Evolutionary conservation across 2,329 filamentous ascomycete genomes (phyloP).

Genomic region (Paecilomyces formosus): DNA sequence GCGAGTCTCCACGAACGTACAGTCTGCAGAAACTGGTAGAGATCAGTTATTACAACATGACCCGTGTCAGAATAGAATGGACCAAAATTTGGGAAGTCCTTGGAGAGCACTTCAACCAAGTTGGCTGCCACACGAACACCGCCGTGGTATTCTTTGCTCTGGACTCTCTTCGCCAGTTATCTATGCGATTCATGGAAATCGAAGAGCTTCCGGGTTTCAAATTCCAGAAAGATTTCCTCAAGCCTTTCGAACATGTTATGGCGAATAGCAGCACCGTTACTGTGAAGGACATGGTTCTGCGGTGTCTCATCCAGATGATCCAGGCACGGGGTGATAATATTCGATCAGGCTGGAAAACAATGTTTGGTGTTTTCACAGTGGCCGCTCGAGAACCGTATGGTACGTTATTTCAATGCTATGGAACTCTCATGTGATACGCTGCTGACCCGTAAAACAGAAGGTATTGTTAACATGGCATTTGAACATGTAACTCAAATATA

Average conservation of each 20-base stretch:
- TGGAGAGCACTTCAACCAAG: conserved; percentile 97
- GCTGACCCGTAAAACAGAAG: conserved; percentile 47
- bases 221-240: conserved; percentile 98
- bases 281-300: conserved; percentile 95
- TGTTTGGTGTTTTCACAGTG: conserved; percentile 98
- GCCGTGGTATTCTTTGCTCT: conserved; percentile 96
- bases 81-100: conserved; percentile 95
- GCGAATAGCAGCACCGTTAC: conserved; percentile 83
- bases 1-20: conserved; percentile 92
- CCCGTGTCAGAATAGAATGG: conserved; percentile 96
- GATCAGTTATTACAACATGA: conserved; percentile 99
- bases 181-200: conserved; percentile 98
- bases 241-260: conserved; percentile 96
- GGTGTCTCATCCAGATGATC: conserved; percentile 98
- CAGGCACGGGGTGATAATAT: conserved; percentile 96
- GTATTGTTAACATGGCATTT: conserved; percentile 92
- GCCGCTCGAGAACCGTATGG: conserved; percentile 83
- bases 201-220: conserved; percentile 98
- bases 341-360: conserved; percentile 94
- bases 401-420: conserved; percentile 28
- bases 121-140: conserved; percentile 93
- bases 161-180: conserved; percentile 88
- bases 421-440: not conserved
- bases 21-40: conserved; percentile 97
- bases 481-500: conserved; percentile 96